Evolutionary conservation across 352 stramenopile species (phyloP).

Genomic region (Phytophthora fragariaefolia): DNA sequence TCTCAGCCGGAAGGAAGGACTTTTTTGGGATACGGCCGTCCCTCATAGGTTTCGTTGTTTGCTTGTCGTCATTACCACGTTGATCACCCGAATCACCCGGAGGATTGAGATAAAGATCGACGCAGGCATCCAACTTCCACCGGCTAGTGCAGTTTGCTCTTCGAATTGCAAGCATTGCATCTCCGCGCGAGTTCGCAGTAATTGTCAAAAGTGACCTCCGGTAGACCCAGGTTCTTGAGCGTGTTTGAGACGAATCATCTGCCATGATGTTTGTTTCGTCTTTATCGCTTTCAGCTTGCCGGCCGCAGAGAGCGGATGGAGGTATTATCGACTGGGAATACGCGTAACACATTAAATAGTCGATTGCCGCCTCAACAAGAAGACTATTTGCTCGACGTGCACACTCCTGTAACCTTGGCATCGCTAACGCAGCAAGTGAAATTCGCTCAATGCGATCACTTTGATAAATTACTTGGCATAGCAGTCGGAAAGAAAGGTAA

Average conservation of each 20-base stretch:
- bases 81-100: too few species aligned
- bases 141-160: constrained; percentile 58
- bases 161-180: constrained; percentile 53
- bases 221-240: constrained; percentile 56
- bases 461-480: constrained; percentile 69
- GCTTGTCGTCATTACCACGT: too few species aligned
- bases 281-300: constrained; percentile 5
- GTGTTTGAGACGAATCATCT: constrained; percentile 13
- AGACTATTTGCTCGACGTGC: constrained; percentile 45
- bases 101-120: constrained; percentile 31
- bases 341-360: constrained; percentile 83
- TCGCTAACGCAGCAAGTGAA: constrained; percentile 48
- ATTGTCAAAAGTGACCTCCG: constrained; percentile 65
- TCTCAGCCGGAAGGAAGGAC: constrained; percentile 23
- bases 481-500: constrained; percentile 70
- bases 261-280: constrained; percentile 12
- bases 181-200: constrained; percentile 30
- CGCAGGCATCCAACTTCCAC: constrained; percentile 47
- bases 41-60: constrained; percentile 4
- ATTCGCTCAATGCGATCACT: constrained; percentile 49
- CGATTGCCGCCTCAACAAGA: constrained; percentile 70
- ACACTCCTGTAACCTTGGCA: constrained; percentile 64
- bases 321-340: constrained; percentile 55
- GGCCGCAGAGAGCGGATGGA: constrained; percentile 44
- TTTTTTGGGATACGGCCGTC: constrained; percentile 6